These are phyloP conservation scores for Hygrophila difformis DNA, from an alignment of 257 asterid species.

Conservation along the genomic window DNA sequence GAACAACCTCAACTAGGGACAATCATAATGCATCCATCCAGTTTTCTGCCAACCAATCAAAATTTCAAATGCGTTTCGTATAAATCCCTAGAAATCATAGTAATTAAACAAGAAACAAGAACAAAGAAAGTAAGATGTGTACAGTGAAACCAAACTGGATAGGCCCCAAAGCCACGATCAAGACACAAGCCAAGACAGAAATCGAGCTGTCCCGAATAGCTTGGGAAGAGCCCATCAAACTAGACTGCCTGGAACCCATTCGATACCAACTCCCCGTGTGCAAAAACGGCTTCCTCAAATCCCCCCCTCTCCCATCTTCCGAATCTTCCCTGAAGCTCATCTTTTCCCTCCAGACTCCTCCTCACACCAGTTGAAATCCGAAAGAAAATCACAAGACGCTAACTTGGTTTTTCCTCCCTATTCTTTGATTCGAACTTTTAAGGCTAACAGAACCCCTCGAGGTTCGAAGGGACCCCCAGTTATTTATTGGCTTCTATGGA, in stretches of 20 bases:
- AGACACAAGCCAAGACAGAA: conserved; percentile 79
- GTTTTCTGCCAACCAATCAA: not conserved
- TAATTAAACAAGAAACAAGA: not conserved
- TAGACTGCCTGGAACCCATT: conserved; percentile 83
- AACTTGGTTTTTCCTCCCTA: too few relatives aligned
- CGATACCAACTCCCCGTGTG: conserved; percentile 95
- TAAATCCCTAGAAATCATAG: conserved; percentile 5
- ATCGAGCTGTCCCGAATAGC: conserved; percentile 69
- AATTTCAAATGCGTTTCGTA: conserved; percentile 6
- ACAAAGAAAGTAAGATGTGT: conserved; percentile 3
- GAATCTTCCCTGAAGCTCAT: conserved; percentile 89
- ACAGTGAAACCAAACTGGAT: conserved; percentile 94
- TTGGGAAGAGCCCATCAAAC: conserved; percentile 73
- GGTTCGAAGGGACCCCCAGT: too few relatives aligned
- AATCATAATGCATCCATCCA: not conserved
- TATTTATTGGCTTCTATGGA: too few relatives aligned
- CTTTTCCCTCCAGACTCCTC: not conserved
- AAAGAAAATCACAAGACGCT: too few relatives aligned
- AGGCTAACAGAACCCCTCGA: too few relatives aligned
- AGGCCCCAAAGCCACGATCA: conserved; percentile 91
- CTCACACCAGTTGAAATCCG: too few relatives aligned
- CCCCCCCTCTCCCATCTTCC: conserved; percentile 66
- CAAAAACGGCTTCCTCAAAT: conserved; percentile 75
- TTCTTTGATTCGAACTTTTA: too few relatives aligned
- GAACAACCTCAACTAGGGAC: not conserved